Base-by-base conservation (phyloP, 306 rosid species). In the Morella rubra region DNA sequence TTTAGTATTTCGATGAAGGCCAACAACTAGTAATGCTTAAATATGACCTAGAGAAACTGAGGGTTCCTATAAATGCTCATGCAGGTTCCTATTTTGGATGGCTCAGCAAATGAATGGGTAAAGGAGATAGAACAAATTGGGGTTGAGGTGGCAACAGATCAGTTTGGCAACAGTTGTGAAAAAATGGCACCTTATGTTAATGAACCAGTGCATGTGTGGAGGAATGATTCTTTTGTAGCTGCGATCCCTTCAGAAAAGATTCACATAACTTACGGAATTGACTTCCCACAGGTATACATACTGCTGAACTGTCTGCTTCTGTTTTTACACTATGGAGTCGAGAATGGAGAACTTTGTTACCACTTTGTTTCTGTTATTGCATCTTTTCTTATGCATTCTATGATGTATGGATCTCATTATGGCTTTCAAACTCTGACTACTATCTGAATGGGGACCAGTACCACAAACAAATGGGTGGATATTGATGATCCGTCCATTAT, bases 51-150 rank as follows among this genome's bases (percentile, higher is more conserved):
- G 60, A 76, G 78, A 62, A 69, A 80, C 51, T 86, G 67, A 77
- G 71, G 3, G 49, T 76, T 68, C 67, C 66, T 68, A 49, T 22
- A 62, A 69, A 77, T 61, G 56, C 66, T 76, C 9, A 44, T 72
- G 52, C 89, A 94, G 98, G 84, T 94, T 83, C 98, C 98, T 19
- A 92, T 94, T 65, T 82, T 94, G 75, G 98, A 92, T 82, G 98
- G 98, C 47, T 94, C 98, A 42, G 95, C 95, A 27, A 83, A 85
- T 66, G 89, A 86, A 81, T 94, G 98, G 98, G 88, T 89, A 75
- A 87, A 75, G 67, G 93, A 93, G 14, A 86, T 92, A 77, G 85
- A 83, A 44, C 84, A 85, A 82, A 95, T 83, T 64, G 96, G 98
- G 70, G 79, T 92, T 44, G 73, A 82, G 79, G 86, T 76, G 82